A percentile compares a stretch with the other conserved stretches of the same genome.
Conservation (phyloP, 441 rosid species). For the Kokia cookei region DNA sequence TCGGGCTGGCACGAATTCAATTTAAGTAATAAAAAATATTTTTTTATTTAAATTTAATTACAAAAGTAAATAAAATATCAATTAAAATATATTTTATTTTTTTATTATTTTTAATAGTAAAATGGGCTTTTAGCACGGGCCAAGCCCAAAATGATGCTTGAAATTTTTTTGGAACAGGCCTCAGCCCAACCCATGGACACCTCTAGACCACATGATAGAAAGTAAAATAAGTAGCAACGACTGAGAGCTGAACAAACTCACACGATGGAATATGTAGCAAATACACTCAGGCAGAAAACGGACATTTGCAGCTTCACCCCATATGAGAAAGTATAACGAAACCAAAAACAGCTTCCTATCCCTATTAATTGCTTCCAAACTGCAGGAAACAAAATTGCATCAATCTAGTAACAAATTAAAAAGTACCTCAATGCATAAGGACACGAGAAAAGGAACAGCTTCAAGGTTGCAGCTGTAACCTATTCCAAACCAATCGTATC, state of each 20-base stretch:
- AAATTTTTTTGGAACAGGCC: no score
- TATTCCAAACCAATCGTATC: slow-evolving; percentile 76
- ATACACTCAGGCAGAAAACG: slow-evolving; percentile 99
- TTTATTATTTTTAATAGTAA: no score
- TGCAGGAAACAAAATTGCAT: slow-evolving; percentile 25
- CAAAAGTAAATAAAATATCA: no score
- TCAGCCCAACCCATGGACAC: no score
- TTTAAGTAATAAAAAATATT: no score
- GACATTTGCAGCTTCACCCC: slow-evolving; percentile 99
- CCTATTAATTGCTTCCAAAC: slow-evolving; percentile 83
- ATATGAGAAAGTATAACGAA: slow-evolving; percentile 88
- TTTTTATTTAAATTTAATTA: no score
- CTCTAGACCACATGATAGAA: neutral
- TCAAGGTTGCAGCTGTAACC: slow-evolving; percentile 39
- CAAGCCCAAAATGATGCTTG: no score
- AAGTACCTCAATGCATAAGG: neutral
- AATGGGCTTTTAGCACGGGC: no score
- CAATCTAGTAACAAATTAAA: slow-evolving; percentile 14
- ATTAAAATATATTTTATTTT: no score
- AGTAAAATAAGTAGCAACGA: neutral
- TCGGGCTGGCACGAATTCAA: no score
- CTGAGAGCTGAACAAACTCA: slow-evolving; percentile 34
- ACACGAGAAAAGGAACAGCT: slow-evolving; percentile 3
- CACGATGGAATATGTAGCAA: slow-evolving; percentile 96
- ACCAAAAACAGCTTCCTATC: slow-evolving; percentile 94